Percentiles rank a stretch among this genome's conserved stretches.
Conservation (phyloP, 2,329 filamentous ascomycete genomes). For the Nigrospora sphaerica region DNA sequence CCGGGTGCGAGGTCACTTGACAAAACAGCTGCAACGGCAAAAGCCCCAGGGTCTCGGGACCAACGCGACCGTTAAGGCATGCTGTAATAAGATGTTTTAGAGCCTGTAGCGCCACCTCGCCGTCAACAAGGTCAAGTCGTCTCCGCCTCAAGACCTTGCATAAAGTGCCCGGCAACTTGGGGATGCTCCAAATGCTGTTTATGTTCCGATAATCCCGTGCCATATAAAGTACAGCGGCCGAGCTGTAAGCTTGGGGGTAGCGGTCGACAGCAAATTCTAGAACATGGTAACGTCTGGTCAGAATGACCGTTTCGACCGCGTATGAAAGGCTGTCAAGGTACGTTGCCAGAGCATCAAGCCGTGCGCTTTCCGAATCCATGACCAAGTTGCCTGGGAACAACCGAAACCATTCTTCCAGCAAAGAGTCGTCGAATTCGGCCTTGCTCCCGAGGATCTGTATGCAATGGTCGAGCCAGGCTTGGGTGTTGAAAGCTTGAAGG, state of each 20-base stretch:
- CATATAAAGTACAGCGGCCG: neutral
- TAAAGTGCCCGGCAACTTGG: neutral
- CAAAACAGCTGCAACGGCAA: neutral
- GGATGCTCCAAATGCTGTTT: neutral
- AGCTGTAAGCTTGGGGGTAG: neutral
- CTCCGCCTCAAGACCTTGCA: neutral
- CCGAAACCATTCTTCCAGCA: neutral
- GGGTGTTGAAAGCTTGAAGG: neutral
- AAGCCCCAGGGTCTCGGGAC: neutral
- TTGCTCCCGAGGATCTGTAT: accelerated
- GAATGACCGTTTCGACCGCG: too few species aligned
- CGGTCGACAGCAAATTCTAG: neutral
- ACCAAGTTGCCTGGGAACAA: neutral
- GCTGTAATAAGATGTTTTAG: neutral
- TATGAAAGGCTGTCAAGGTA: too few species aligned
- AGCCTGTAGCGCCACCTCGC: too few species aligned
- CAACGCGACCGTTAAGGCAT: too few species aligned
- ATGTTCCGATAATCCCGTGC: neutral
- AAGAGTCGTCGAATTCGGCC: neutral
- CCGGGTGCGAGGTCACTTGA: neutral
- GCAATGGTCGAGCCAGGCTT: neutral
- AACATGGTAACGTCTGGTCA: neutral
- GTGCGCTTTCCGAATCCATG: neutral
- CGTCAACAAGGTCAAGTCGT: neutral
- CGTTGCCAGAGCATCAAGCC: neutral